Evolutionary conservation across 345 rosid species (phyloP).

Genomic region (Tarenaya hassleriana): DNA sequence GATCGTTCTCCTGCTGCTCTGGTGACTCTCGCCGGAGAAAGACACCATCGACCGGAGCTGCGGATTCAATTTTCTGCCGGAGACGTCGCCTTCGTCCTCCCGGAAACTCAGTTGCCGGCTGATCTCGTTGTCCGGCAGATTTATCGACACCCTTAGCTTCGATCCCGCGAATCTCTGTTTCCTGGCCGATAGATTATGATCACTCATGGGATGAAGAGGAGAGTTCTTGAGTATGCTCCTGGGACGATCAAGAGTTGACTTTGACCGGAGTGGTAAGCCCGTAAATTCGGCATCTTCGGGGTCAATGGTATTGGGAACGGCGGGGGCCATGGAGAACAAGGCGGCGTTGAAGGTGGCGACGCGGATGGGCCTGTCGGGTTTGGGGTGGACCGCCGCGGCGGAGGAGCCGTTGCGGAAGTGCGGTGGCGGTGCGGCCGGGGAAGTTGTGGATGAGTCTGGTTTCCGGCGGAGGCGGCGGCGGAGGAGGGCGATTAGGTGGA

Average conservation of each 20-base stretch:
- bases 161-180: constrained; percentile 62
- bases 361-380: too few species aligned
- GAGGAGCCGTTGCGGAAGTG: constrained; percentile 42
- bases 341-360: constrained; percentile 86
- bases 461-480: constrained; percentile 48
- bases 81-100: constrained; percentile 38
- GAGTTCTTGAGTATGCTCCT: constrained; percentile 79
- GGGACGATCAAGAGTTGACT: constrained; percentile 53
- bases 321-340: constrained; percentile 92
- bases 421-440: background rate
- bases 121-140: constrained; percentile 92
- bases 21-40: constrained; percentile 19
- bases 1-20: constrained; percentile 46
- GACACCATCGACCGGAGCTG: constrained; percentile 30
- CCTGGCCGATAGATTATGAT: constrained; percentile 31
- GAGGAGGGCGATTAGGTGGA: constrained; percentile 52
- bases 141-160: constrained; percentile 78
- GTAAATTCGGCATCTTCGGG: constrained; percentile 22
- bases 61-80: constrained; percentile 19
- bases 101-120: constrained; percentile 58
- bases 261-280: constrained; percentile 33
- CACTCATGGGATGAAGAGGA: constrained; percentile 44
- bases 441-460: constrained; percentile 9
- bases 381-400: too few species aligned
- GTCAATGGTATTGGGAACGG: constrained; percentile 53